Evolutionary conservation across 2,329 filamentous ascomycete genomes (phyloP).

Genomic region (Xylaria sp.): DNA sequence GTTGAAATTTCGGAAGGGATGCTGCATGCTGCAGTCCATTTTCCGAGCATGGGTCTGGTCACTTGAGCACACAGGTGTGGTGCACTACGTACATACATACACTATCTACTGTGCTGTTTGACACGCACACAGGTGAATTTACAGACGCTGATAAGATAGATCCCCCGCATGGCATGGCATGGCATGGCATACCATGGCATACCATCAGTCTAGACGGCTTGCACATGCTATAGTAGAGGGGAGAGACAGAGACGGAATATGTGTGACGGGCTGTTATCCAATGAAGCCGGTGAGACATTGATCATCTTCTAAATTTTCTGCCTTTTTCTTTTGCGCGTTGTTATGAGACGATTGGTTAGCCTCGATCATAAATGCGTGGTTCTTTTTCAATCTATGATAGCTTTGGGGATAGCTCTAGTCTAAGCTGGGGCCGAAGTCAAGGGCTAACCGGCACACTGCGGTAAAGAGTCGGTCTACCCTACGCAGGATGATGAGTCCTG

Average conservation of each 20-base stretch:
- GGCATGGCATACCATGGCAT: slow-evolving; percentile 19
- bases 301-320: slow-evolving; percentile 26
- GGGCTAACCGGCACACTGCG: slow-evolving; percentile 20
- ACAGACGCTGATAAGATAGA: slow-evolving; percentile 31
- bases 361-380: slow-evolving; percentile 36
- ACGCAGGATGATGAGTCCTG: slow-evolving; percentile 33
- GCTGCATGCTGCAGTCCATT: slow-evolving; percentile 40
- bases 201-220: slow-evolving; percentile 27
- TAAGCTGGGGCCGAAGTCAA: slow-evolving; percentile 25
- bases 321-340: slow-evolving; percentile 32
- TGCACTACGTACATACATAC: too few species aligned
- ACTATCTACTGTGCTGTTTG: slow-evolving; percentile 12
- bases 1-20: slow-evolving; percentile 40
- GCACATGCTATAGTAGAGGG: slow-evolving; percentile 11
- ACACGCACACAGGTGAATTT: slow-evolving; percentile 17
- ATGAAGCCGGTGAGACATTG: slow-evolving; percentile 35
- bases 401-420: slow-evolving; percentile 23
- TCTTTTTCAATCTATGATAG: slow-evolving; percentile 30
- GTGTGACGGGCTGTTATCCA: slow-evolving; percentile 31
- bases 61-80: slow-evolving; percentile 30
- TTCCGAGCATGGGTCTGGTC: slow-evolving; percentile 38
- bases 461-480: slow-evolving; percentile 21
- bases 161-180: slow-evolving; percentile 31
- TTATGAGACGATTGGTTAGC: slow-evolving; percentile 29
- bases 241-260: slow-evolving; percentile 1